These are phyloP conservation scores for Nepenthes gracilis DNA, from an alignment of 148 eudicot genomes.

Conservation along the genomic window DNA sequence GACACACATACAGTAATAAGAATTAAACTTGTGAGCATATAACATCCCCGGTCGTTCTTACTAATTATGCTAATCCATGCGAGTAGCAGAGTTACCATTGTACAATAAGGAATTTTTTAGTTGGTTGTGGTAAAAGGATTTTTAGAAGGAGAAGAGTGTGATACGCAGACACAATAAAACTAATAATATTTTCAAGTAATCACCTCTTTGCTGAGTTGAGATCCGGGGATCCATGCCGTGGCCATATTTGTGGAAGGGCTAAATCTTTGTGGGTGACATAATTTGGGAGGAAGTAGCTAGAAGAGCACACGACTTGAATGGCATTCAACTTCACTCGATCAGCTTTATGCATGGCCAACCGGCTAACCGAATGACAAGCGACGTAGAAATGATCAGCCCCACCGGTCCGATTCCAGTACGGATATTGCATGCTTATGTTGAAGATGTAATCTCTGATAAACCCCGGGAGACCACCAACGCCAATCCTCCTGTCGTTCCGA, in stretches of 20 bases:
- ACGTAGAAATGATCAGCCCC: constrained; percentile 90
- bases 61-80: too few species aligned
- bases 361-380: constrained; percentile 86
- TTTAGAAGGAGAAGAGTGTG: too few species aligned
- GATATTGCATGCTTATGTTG: constrained; percentile 30
- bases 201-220: constrained; percentile 53
- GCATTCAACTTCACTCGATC: constrained; percentile 48
- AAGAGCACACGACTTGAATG: constrained; percentile 81
- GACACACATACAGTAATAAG: too few species aligned
- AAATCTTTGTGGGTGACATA: constrained; percentile 85
- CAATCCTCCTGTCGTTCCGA: constrained; percentile 52
- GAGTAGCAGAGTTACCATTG: too few species aligned
- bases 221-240: constrained; percentile 44
- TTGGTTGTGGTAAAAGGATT: too few species aligned
- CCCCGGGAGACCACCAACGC: constrained; percentile 47
- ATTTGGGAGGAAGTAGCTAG: constrained; percentile 62
- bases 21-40: too few species aligned
- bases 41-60: too few species aligned
- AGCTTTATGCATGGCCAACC: constrained; percentile 65
- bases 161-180: too few species aligned
- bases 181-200: background rate
- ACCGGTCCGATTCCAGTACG: constrained; percentile 69
- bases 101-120: too few species aligned
- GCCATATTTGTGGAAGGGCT: constrained; percentile 93
- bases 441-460: constrained; percentile 39